phyloP scores from a whole-genome alignment of 805 yeast species.

The Hemisphaericaspora nanyangensis region DNA sequence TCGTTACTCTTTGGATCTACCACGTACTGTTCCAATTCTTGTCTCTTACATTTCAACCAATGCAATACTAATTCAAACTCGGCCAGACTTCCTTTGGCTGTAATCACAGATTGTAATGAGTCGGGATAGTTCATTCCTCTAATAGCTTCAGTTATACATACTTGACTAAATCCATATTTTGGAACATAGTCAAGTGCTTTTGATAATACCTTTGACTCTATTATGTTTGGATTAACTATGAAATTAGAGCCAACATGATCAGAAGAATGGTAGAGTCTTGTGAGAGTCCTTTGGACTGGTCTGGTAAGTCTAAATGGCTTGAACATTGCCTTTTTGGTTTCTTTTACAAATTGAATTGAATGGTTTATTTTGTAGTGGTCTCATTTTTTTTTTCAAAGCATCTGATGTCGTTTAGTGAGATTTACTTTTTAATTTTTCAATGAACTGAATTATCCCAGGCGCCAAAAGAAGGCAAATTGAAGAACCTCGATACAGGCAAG shows the following conservation, averaged over 20 bases:
- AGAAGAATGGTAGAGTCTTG: constrained; percentile 28
- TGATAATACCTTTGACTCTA: constrained; percentile 40
- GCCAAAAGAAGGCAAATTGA: no score
- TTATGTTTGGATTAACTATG: constrained; percentile 25
- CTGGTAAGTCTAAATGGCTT: neutral
- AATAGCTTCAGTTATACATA: constrained; percentile 47
- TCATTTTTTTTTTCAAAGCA: neutral
- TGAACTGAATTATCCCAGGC: no score
- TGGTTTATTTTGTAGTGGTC: neutral
- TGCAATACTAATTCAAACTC: constrained; percentile 56
- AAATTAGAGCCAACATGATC: constrained; percentile 34
- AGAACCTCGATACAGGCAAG: no score
- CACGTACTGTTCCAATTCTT: constrained; percentile 29
- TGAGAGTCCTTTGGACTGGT: neutral
- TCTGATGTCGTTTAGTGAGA: neutral
- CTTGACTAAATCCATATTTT: constrained; percentile 45
- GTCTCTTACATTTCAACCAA: constrained; percentile 43
- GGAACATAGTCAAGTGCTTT: constrained; percentile 45
- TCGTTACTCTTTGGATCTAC: constrained; percentile 21
- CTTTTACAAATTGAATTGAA: neutral
- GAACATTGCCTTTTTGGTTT: neutral
- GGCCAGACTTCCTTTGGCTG: constrained; percentile 43
- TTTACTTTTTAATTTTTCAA: no score
- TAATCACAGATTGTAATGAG: constrained; percentile 40
- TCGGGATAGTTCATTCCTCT: constrained; percentile 50